These are phyloP conservation scores for Fistulifera solaris DNA, from an alignment of 108 stramenopile species.

Conservation along the genomic window DNA sequence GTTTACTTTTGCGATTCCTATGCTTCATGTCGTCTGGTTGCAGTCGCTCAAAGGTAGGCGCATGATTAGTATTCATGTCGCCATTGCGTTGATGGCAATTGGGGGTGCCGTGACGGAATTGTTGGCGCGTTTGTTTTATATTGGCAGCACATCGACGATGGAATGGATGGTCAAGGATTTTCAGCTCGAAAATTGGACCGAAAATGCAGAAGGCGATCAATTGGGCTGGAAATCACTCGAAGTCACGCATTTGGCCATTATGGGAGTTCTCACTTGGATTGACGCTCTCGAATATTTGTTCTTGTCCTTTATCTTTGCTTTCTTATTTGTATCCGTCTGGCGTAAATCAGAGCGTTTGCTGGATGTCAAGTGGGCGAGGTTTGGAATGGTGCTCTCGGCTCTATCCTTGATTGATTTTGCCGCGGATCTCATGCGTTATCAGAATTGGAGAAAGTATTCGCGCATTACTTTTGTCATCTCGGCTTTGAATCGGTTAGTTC, in stretches of 20 bases:
- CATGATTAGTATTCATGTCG: conserved; percentile 35
- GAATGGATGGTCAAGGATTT: conserved; percentile 45
- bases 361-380: not conserved
- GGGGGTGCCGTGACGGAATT: conserved; percentile 56
- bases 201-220: conserved; percentile 15
- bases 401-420: conserved; percentile 50
- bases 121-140: conserved; percentile 35
- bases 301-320: conserved; percentile 15
- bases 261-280: conserved; percentile 21
- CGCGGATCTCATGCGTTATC: conserved; percentile 47
- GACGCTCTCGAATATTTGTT: conserved; percentile 19
- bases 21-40: conserved; percentile 60
- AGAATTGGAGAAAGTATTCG: conserved; percentile 32
- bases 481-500: conserved; percentile 33
- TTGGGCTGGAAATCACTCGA: conserved; percentile 69
- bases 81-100: conserved; percentile 41
- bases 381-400: not conserved
- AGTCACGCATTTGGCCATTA: conserved; percentile 45
- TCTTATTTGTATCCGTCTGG: conserved; percentile 22
- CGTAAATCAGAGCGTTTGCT: not conserved
- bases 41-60: conserved; percentile 42
- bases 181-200: conserved; percentile 57
- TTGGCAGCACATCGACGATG: conserved; percentile 42
- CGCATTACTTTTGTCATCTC: conserved; percentile 36
- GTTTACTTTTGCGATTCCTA: conserved; percentile 54